Evolutionary conservation across 352 stramenopile genomes (phyloP), one percentile per base, ranked within the genome.

Genomic region (Pythium inflatum): DNA sequence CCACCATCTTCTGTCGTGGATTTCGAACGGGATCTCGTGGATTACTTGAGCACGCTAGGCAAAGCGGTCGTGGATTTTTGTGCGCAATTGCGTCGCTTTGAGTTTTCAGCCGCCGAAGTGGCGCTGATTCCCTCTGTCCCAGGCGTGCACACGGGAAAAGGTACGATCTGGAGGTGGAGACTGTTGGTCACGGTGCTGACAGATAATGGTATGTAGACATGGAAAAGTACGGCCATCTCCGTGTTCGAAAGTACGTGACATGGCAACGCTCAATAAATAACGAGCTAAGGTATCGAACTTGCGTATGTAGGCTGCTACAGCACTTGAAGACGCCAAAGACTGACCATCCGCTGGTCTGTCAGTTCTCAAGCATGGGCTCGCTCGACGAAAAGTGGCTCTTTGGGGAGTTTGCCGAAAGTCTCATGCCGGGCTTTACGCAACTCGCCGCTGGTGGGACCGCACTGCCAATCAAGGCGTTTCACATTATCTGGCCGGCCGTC

Each of bases 311-410:
- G 31, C 62, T 93, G 24, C 54, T 93, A 13, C 73, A 87, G 57
- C 61, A 77, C 57, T 77, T 88, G 25, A 73, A 85, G 22, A 68
- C 82, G 13, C 75, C 79, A 14, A 34, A 46, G 16, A 88, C 80
- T 38, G 79, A 89, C 54, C 76, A 94, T 27, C 86, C 86, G 18
- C 62, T 94, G 30, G 83, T 94, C 22, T 92, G 84, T 45, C 86
- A 95, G 85, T 93, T 92, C 67, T 95, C 88, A 1, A 95, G 88
- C 59, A 62, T 93, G 28, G 88, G 88, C 0, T 95, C 88, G 13
- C 71, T 95, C 20, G 83, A 92, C 27, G 86, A 93, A 36, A 91
- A 91, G 63, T 95, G 88, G 88, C 70, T 95, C 13, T 93, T 90
- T 50, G 80, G 81, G 0, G 88, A 95, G 66, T 93, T 95, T 66